Evolutionary conservation across 129 eudicot genomes (phyloP).

Genomic region (Solidago caesia): DNA sequence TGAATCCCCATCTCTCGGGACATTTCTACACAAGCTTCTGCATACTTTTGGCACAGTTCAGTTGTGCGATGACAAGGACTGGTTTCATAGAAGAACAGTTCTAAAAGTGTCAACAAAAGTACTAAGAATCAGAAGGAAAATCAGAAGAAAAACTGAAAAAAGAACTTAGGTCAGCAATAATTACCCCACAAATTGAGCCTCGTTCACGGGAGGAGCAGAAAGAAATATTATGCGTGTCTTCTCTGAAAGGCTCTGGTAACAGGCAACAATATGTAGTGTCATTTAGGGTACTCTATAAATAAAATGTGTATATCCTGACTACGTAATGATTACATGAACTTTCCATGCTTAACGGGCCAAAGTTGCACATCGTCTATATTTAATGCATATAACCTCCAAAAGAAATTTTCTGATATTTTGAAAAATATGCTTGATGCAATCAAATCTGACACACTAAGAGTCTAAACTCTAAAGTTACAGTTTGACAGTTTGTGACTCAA

Average conservation of each 20-base stretch:
- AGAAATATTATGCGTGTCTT: constrained; percentile 60
- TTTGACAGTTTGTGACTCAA: no score
- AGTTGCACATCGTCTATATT: no score
- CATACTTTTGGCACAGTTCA: constrained; percentile 48
- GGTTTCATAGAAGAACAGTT: background rate
- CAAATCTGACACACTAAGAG: no score
- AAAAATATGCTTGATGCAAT: no score
- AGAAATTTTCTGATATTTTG: no score
- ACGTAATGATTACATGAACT: no score
- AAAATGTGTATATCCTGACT: no score
- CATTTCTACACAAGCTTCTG: constrained; percentile 57
- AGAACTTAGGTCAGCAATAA: constrained; percentile 1
- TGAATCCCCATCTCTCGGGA: constrained; percentile 54
- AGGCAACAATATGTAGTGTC: background rate
- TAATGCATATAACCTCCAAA: no score
- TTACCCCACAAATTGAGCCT: constrained; percentile 52
- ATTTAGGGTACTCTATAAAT: background rate
- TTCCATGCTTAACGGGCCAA: no score
- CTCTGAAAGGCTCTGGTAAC: constrained; percentile 61
- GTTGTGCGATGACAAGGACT: constrained; percentile 48
- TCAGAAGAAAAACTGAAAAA: background rate
- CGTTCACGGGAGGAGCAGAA: constrained; percentile 63
- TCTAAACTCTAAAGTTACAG: no score
- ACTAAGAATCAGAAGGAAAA: background rate
- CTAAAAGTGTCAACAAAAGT: background rate